These are phyloP conservation scores for Fonsecaea monophora DNA, from an alignment of 2,329 filamentous ascomycete genomes.

Conservation along the genomic window DNA sequence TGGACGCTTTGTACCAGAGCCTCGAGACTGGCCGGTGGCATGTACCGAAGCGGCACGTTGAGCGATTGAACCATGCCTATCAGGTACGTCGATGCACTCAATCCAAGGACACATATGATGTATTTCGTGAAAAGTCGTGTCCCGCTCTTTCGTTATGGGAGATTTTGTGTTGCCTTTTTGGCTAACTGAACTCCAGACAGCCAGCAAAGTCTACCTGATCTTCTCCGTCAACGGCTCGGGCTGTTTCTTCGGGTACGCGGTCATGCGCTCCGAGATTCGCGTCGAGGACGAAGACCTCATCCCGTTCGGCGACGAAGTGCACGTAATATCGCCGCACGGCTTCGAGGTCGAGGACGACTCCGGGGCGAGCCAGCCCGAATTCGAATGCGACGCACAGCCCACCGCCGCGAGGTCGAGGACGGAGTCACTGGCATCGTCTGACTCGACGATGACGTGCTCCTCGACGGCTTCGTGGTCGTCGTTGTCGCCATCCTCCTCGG, in stretches of 20 bases:
- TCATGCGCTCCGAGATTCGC: constrained; percentile 31
- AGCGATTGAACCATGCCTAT: constrained; percentile 32
- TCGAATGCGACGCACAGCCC: constrained; percentile 4
- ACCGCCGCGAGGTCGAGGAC: constrained; percentile 12
- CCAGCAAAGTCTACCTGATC: constrained; percentile 29
- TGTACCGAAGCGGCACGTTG: constrained; percentile 30
- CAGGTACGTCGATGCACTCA: constrained; percentile 17
- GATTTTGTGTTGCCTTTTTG: background rate
- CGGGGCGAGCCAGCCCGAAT: background rate
- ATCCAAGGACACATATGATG: background rate
- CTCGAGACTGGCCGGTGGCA: constrained; percentile 28
- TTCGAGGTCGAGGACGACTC: background rate
- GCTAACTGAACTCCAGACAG: constrained; percentile 15
- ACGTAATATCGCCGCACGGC: background rate
- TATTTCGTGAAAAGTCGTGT: background rate
- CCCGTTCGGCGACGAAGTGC: constrained; percentile 14
- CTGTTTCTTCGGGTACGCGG: constrained; percentile 29
- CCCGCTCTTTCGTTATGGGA: background rate
- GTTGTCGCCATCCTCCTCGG: background rate
- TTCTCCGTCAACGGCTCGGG: constrained; percentile 34
- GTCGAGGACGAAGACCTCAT: background rate
- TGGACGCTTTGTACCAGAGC: constrained; percentile 31
- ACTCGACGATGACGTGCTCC: constrained; percentile 1
- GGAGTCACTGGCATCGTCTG: constrained; percentile 22
- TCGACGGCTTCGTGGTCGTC: background rate